Percentiles rank a stretch among this genome's conserved stretches.
These are phyloP conservation scores for Asterophora lycoperdoides DNA, from an alignment of 768 basidiomycete species.

Conservation along the genomic window DNA sequence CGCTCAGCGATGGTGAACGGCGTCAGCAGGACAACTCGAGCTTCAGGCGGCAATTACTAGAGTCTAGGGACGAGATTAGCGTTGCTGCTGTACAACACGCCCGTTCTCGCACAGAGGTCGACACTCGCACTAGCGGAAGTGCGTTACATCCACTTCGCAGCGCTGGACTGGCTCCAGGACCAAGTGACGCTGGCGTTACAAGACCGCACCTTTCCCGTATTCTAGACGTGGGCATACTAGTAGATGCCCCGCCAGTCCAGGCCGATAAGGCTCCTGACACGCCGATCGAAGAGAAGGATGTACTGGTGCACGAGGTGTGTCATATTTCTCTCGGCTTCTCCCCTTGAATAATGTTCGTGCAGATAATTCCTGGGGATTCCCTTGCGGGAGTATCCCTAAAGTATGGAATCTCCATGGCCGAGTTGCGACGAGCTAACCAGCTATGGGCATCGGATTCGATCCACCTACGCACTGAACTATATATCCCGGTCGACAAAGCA, in stretches of 20 bases:
- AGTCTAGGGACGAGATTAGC: conserved; percentile 2
- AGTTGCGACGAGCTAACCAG: conserved; percentile 84
- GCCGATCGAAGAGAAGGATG: conserved; percentile 41
- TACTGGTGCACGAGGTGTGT: conserved; percentile 58
- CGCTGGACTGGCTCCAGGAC: conserved; percentile 19
- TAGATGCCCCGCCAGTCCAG: conserved; percentile 24
- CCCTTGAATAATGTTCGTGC: conserved; percentile 4
- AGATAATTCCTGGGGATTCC: conserved; percentile 76
- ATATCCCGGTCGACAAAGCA: conserved; percentile 69
- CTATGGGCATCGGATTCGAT: conserved; percentile 93
- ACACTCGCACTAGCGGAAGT: not conserved
- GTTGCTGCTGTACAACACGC: conserved; percentile 10
- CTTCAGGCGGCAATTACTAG: not conserved
- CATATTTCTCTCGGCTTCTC: not conserved
- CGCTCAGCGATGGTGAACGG: conserved; percentile 1
- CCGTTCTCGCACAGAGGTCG: conserved; percentile 24
- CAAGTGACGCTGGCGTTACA: conserved; percentile 25
- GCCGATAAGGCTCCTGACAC: conserved; percentile 8
- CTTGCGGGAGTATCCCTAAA: conserved; percentile 84
- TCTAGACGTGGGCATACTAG: conserved; percentile 23
- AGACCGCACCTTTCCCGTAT: conserved; percentile 22
- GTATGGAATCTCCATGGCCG: conserved; percentile 81
- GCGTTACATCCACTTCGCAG: conserved; percentile 25
- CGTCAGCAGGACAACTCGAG: not conserved
- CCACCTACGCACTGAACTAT: conserved; percentile 77